Conservation (phyloP, 2,329 filamentous ascomycete species). For the Thermomyces lanuginosus region DNA sequence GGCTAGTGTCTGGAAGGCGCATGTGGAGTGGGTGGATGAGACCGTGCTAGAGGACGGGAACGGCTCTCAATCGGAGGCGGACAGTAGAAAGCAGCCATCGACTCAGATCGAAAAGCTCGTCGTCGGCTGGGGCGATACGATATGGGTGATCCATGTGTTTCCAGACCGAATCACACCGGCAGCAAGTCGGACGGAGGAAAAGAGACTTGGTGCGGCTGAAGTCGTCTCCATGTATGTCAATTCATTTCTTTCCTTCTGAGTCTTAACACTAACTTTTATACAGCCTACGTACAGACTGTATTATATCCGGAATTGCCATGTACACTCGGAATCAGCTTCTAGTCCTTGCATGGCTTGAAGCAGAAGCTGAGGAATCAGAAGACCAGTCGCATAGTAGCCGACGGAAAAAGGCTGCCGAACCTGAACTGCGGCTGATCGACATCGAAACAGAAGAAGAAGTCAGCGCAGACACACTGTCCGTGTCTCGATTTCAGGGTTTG, state of each 20-base stretch:
- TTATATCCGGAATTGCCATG: conserved; percentile 90
- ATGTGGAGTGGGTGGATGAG: conserved; percentile 86
- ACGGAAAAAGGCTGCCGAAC: conserved; percentile 63
- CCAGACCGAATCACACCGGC: conserved; percentile 39
- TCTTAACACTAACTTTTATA: conserved; percentile 11
- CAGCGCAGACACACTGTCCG: conserved; percentile 68
- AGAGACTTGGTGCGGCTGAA: conserved; percentile 62
- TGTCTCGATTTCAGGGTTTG: conserved; percentile 74
- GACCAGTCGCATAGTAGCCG: conserved; percentile 47
- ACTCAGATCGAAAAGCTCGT: conserved; percentile 54
- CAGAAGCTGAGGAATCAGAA: conserved; percentile 52
- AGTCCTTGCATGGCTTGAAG: conserved; percentile 75
- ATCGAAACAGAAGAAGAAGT: conserved; percentile 66
- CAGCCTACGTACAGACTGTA: conserved; percentile 87
- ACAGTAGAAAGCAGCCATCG: conserved; percentile 24
- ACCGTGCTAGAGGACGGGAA: conserved; percentile 60
- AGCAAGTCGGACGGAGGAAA: conserved; percentile 28
- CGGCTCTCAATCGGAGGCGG: conserved; percentile 19
- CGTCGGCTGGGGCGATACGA: conserved; percentile 88
- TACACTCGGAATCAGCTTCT: conserved; percentile 86
- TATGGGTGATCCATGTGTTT: conserved; percentile 89
- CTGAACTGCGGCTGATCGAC: conserved; percentile 82
- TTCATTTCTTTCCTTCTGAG: not conserved
- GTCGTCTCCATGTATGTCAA: conserved; percentile 73
- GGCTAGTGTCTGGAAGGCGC: conserved; percentile 86